Conservation (phyloP, 345 rosid genomes). For the Salix viminalis region DNA sequence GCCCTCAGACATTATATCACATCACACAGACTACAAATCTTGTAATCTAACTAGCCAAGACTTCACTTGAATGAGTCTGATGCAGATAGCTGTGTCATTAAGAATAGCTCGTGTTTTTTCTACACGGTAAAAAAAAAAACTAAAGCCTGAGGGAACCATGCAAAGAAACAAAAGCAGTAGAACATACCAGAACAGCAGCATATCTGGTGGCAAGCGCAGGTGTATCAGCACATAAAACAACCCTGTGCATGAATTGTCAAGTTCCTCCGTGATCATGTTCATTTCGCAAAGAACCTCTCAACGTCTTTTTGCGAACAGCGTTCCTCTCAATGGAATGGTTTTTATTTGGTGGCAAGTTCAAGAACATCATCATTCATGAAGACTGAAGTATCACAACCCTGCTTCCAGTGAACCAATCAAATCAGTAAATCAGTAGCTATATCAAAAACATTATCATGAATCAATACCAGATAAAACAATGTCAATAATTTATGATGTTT, state of each 20-base stretch:
- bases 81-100: no score
- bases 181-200: slow-evolving; percentile 27
- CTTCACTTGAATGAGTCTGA: no score
- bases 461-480: no score
- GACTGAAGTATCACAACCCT: slow-evolving; percentile 51
- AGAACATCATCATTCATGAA: slow-evolving; percentile 26
- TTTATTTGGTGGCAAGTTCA: slow-evolving; percentile 18
- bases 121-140: no score
- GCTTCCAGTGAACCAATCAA: slow-evolving; percentile 5
- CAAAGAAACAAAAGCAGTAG: neutral
- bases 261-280: slow-evolving; percentile 24
- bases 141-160: no score
- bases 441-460: neutral
- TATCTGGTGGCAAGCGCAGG: slow-evolving; percentile 38
- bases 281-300: slow-evolving; percentile 24
- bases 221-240: slow-evolving; percentile 34
- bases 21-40: no score
- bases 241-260: slow-evolving; percentile 33
- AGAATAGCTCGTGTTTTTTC: no score
- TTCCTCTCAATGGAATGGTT: slow-evolving; percentile 29
- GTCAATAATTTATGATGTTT: no score
- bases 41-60: no score
- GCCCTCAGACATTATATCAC: no score
- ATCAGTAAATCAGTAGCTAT: neutral
- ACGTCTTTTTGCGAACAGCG: slow-evolving; percentile 20